Evolutionary conservation across 208 protist species (phyloP), one percentile per base, ranked within the genome.

Genomic region (Herpetomonas tarakana): DNA sequence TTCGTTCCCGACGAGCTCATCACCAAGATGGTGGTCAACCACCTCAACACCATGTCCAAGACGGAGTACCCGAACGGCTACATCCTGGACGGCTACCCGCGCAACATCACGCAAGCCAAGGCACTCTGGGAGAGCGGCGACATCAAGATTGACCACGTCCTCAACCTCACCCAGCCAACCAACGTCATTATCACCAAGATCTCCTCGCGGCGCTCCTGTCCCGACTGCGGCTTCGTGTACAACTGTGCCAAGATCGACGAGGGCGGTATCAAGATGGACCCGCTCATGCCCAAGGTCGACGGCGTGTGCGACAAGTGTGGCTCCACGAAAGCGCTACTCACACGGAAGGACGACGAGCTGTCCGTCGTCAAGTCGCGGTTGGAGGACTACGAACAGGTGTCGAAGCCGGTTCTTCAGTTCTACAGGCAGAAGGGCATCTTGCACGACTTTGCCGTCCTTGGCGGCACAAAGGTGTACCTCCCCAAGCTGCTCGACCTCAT

Each of bases 81-180:
- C 78, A 79, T 98, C 21, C 61, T 98, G 14, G 96, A 98, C 62
- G 96, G 96, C 26, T 97, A 88, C 68, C 96, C 96, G 27, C 78
- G 96, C 52, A 97, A 91, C 38, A 25, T 91, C 2, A 59, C 60
- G n/a, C 96, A 98, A 68, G 92, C 94, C 0, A 68, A 71, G 35
- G 63, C 55, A 14, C 65, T 89, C 19, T 83, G 77, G 83, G 49
- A 61, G 11, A 71, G 67, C 3, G 71, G 67, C 3, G 65, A 31
- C 7, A 82, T 90, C 35, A 50, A 68, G 41, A 74, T 92, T 7
- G 87, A 91, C 50, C 65, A 83, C 58, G 87, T 94, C 19, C 69
- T 92, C 54, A 94, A 94, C 53, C 70, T 94, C 24, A 77, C 74
- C 2, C 87, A 94, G 65, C 81, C 84, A 14, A 59, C 55, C 29